Evolutionary conservation across 352 stramenopile species (phyloP), one percentile per base, ranked within the genome.

Genomic region (Pythium insidiosum): DNA sequence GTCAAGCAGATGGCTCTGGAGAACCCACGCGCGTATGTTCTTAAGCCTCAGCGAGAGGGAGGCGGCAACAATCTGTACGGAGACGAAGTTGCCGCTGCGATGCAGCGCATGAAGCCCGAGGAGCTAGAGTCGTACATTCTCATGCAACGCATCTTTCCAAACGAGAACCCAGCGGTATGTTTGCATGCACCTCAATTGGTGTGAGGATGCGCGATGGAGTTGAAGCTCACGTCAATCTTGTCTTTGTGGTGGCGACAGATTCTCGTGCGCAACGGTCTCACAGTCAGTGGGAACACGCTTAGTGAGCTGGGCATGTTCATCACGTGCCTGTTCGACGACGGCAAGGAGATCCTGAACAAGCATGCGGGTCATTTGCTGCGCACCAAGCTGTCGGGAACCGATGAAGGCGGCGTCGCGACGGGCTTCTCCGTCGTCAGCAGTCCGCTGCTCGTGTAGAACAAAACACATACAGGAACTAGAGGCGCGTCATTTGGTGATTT

Each of bases 21-120:
- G 4, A 87, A 89, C 37, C 61, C 77, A 0, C 57, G 64, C 10
- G 78, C 68, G 5, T 99, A 88, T 56, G 96, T 99, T 13, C 61
- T 99, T 20, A 99, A 99, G 73, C 96, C 96, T 3, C 96, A 99
- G 74, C 90, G 96, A 20, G 96, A 99, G 64, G 96, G 96, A 18
- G 96, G 96, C 44, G 96, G 96, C 21, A 98, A 99, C 66, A 99
- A 99, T 50, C 69, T 98, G 38, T 99, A 98, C 58, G 95, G 94
- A 10, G 68, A 95, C 16, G 71, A 98, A 18, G 69, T 99, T 16
- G 73, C 75, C 10, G 36, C 73, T 3, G 90, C 89, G 18, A 76
- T 99, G 25, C 46, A 76, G 52, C 80, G 51, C 26, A 79, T 93
- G 63, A 79, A 58, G 1, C 59, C 65, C 0, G 53, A 71, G 2